A percentile compares a stretch with the other conserved stretches of the same genome.
Evolutionary conservation across 2,329 filamentous ascomycete species (phyloP).

Genomic region (Verticillium nonalfalfae): DNA sequence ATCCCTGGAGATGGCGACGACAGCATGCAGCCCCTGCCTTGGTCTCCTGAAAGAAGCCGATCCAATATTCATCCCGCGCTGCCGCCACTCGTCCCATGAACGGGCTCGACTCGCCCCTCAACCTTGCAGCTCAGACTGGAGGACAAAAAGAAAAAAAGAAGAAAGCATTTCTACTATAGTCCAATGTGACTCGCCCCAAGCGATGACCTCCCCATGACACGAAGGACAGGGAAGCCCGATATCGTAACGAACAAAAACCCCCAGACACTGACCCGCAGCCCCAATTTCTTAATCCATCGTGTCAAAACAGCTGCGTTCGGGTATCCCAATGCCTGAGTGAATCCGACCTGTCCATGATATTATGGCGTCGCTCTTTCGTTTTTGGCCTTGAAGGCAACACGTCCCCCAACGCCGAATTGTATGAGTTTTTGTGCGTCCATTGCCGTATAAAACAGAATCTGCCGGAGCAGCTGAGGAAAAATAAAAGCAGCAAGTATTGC

Average conservation of each 20-base stretch:
- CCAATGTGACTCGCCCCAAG: background rate
- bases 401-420: background rate
- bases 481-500: background rate
- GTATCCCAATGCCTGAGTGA: background rate
- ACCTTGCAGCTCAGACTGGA: too few species aligned
- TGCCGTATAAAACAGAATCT: background rate
- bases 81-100: background rate
- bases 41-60: background rate
- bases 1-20: background rate
- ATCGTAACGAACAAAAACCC: background rate
- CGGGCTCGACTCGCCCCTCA: background rate
- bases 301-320: background rate
- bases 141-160: background rate
- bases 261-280: background rate
- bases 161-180: background rate
- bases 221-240: background rate
- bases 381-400: background rate
- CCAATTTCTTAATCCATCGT: background rate
- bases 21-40: background rate
- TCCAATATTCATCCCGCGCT: background rate
- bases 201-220: background rate
- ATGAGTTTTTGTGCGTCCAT: background rate
- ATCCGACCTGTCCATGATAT: background rate
- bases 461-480: background rate
- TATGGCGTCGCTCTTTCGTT: background rate